These are phyloP conservation scores for Paxillus rubicundulus DNA, from an alignment of 768 basidiomycete genomes.

Conservation along the genomic window DNA sequence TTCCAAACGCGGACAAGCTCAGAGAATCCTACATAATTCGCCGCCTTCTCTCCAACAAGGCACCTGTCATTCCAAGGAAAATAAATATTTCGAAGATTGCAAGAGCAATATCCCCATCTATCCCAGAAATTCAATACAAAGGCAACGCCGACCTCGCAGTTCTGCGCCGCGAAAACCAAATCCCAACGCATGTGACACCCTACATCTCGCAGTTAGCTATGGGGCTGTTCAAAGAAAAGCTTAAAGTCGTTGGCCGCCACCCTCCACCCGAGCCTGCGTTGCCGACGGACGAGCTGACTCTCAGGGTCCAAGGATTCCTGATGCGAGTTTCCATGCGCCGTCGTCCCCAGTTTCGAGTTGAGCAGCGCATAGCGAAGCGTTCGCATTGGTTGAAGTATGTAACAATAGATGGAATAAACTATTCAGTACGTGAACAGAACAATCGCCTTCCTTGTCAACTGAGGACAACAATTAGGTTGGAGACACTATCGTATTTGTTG, in stretches of 20 bases:
- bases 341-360: slow-evolving; percentile 18
- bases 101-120: neutral
- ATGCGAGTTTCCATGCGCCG: slow-evolving; percentile 14
- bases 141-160: slow-evolving; percentile 57
- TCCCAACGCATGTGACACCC: slow-evolving; percentile 61
- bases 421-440: slow-evolving; percentile 35
- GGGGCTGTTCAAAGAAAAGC: slow-evolving; percentile 51
- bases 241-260: slow-evolving; percentile 52
- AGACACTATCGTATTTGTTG: slow-evolving; percentile 56
- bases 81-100: slow-evolving; percentile 1
- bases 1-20: slow-evolving; percentile 19
- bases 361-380: slow-evolving; percentile 33
- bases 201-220: slow-evolving; percentile 50
- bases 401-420: slow-evolving; percentile 42
- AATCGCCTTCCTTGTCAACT: neutral
- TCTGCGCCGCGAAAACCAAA: slow-evolving; percentile 52
- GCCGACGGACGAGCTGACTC: slow-evolving; percentile 9
- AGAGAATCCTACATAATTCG: slow-evolving; percentile 19
- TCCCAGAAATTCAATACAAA: slow-evolving; percentile 7
- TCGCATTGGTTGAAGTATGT: slow-evolving; percentile 40
- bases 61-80: slow-evolving; percentile 14
- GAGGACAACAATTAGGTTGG: slow-evolving; percentile 46
- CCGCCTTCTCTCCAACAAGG: slow-evolving; percentile 12
- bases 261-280: slow-evolving; percentile 19
- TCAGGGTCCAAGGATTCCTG: slow-evolving; percentile 23